Conservation (phyloP, 495 filamentous ascomycete genomes). For the Hapsidospora chrysogenum region DNA sequence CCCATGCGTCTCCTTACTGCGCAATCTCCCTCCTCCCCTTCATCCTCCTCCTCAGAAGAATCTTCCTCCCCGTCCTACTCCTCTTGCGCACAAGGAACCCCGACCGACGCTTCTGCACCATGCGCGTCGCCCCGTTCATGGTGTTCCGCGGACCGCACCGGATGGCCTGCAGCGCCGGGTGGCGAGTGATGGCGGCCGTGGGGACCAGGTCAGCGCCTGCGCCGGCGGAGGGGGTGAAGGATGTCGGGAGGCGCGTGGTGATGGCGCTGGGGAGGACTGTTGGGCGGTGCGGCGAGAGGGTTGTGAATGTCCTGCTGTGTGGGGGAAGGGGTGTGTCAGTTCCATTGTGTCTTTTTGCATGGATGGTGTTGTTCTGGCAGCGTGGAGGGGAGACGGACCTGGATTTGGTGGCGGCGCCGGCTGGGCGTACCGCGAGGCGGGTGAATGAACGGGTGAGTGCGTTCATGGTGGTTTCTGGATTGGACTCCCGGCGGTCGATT, state of each 20-base stretch:
- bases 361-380: no score
- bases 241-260: no score
- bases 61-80: slow-evolving; percentile 21
- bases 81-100: slow-evolving; percentile 25
- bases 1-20: slow-evolving; percentile 4
- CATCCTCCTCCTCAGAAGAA: slow-evolving; percentile 15
- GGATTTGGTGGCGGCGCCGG: neutral
- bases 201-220: slow-evolving; percentile 18
- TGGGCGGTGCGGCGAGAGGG: slow-evolving; percentile 2
- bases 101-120: slow-evolving; percentile 30
- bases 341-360: neutral
- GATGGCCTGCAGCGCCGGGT: slow-evolving; percentile 21
- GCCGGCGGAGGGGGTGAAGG: slow-evolving; percentile 2
- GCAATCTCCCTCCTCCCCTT: slow-evolving; percentile 24
- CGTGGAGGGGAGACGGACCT: neutral
- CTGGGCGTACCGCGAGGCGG: slow-evolving; percentile 2
- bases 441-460: no score
- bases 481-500: no score
- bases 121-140: slow-evolving; percentile 20
- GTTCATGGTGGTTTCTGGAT: no score
- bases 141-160: slow-evolving; percentile 29
- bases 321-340: neutral
- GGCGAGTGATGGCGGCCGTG: slow-evolving; percentile 15
- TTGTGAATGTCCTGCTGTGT: slow-evolving; percentile 2
- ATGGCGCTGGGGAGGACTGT: slow-evolving; percentile 4